Percentiles rank a stretch among this genome's conserved stretches.
Evolutionary conservation across 1,284 basidiomycete genomes (phyloP).

Genomic region (Agaricales sp.): DNA sequence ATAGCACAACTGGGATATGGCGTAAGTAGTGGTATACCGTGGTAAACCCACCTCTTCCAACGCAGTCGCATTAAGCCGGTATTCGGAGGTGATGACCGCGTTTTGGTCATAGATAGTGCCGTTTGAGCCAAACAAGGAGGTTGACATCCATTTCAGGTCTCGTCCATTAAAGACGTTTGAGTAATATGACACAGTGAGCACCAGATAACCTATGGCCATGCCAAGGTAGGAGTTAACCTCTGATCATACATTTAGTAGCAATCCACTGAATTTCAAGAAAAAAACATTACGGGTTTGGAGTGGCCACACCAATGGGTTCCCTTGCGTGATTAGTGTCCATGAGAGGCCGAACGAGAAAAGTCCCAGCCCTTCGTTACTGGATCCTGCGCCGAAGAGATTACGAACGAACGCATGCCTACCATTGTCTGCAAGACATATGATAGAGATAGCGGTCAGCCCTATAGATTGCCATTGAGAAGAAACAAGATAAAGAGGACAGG

Average conservation of each 20-base stretch:
- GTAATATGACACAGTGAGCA: slow-evolving; percentile 38
- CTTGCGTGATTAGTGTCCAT: slow-evolving; percentile 46
- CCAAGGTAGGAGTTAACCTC: slow-evolving; percentile 36
- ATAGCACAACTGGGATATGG: slow-evolving; percentile 37
- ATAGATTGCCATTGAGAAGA: too few species aligned
- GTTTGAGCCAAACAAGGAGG: slow-evolving; percentile 30
- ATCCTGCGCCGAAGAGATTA: slow-evolving; percentile 41
- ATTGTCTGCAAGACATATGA: slow-evolving; percentile 40
- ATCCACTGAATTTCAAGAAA: slow-evolving; percentile 6
- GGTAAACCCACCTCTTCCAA: slow-evolving; percentile 30
- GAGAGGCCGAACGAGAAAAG: slow-evolving; percentile 37
- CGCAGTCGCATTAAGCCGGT: slow-evolving; percentile 28
- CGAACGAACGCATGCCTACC: slow-evolving; percentile 32
- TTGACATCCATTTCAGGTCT: slow-evolving; percentile 39
- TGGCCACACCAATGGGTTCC: slow-evolving; percentile 41
- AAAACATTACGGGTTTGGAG: slow-evolving; percentile 33
- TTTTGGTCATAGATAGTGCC: slow-evolving; percentile 35
- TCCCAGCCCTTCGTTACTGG: slow-evolving; percentile 42
- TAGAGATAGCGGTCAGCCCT: slow-evolving; percentile 33
- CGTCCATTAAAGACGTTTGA: slow-evolving; percentile 36
- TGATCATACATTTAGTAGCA: slow-evolving; percentile 8
- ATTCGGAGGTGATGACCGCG: slow-evolving; percentile 30
- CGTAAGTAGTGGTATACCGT: slow-evolving; percentile 41
- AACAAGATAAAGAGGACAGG: too few species aligned
- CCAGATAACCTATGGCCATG: slow-evolving; percentile 36